Percentiles rank a stretch among this genome's conserved stretches.
phyloP scores from a whole-genome alignment of 306 rosid genomes.

The Quercus dentata region DNA sequence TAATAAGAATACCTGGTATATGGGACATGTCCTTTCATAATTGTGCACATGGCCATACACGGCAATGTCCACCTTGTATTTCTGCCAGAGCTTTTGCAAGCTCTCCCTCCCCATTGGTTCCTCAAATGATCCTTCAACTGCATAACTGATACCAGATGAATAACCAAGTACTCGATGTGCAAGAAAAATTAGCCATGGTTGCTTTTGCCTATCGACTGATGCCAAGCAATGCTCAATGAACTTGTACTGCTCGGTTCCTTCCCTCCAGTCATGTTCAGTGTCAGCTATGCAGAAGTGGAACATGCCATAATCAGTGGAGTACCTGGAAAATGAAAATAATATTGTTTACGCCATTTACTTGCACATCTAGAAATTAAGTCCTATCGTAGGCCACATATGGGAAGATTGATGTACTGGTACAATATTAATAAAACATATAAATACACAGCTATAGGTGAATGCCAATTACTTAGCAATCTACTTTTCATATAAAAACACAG shows the following conservation, averaged over 20 bases:
- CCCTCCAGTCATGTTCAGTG: constrained; percentile 93
- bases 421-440: neutral
- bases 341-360: neutral
- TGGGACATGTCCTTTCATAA: constrained; percentile 90
- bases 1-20: constrained; percentile 66
- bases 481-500: neutral
- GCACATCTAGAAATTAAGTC: neutral
- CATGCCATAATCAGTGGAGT: constrained; percentile 78
- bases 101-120: constrained; percentile 99
- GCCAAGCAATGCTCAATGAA: constrained; percentile 88
- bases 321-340: constrained; percentile 43
- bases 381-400: neutral
- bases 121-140: constrained; percentile 76
- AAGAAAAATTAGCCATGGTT: constrained; percentile 93
- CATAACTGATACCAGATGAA: constrained; percentile 69
- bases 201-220: constrained; percentile 85
- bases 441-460: neutral
- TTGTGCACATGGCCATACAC: constrained; percentile 91
- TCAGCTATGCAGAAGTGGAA: constrained; percentile 89
- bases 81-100: constrained; percentile 92
- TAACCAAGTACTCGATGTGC: constrained; percentile 94
- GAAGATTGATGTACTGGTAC: neutral
- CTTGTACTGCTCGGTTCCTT: constrained; percentile 76
- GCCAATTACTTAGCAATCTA: neutral
- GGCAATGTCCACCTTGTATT: constrained; percentile 85